Evolutionary conservation across 2,329 filamentous ascomycete genomes (phyloP), one percentile per base, ranked within the genome.

Genomic region (Colletotrichum chlorophyti): DNA sequence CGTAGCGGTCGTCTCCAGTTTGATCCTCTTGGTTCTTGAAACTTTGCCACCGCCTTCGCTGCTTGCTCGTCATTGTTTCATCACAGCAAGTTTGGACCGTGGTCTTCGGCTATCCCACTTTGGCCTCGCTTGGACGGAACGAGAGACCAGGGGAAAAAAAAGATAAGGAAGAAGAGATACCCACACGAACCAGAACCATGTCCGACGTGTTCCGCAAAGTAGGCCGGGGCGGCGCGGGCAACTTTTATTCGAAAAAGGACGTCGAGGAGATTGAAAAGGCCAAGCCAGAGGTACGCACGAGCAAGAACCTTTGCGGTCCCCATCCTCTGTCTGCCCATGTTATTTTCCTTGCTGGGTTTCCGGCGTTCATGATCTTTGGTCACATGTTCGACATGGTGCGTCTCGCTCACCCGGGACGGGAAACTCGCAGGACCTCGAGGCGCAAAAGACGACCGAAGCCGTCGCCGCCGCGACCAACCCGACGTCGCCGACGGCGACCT

Each of bases 151-250:
- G n/a, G n/a, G n/a, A n/a, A n/a, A n/a, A n/a, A n/a, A n/a, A n/a
- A n/a, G n/a, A n/a, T n/a, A n/a, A n/a, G n/a, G n/a, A n/a, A 53
- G 14, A 12, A 15, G 45, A 37, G 24, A 35, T 26, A 49, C 37
- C 43, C 35, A 32, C 37, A 32, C 24, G 24, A 27, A 46, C 42
- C 24, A n/a, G n/a, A n/a, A 38, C 23, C 57, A 60, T 60, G 57
- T 68, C 66, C 57, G 82, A 82, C 65, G 75, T 75, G 47, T 82
- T 81, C 63, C 76, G 77, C 63, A 78, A 77, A 58, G 77, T 81
- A 37, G 86, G 86, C 53, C 82, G 86, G 45, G 86, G 86, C 51
- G 86, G 86, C 46, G 85, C 85, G 6, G 86, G 86, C 49, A 89
- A 89, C 71, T 87, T 82, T 69, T 80, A 80, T 66, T 76, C 76